Percentiles rank a stretch among this genome's conserved stretches.
These are phyloP conservation scores for Solanum medicagineum DNA, from an alignment of 257 asterid genomes.

Conservation along the genomic window DNA sequence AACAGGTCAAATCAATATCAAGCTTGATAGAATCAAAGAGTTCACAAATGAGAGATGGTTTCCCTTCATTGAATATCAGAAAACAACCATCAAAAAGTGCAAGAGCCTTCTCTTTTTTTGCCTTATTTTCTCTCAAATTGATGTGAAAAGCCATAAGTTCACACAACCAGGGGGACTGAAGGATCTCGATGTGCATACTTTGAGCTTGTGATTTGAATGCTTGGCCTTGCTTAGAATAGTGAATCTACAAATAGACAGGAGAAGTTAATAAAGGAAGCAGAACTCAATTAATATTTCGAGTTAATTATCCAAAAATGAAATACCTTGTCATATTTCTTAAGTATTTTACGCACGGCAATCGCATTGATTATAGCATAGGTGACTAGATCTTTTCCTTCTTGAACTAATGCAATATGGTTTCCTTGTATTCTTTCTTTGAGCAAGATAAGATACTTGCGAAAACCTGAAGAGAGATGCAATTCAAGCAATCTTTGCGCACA, in stretches of 20 bases:
- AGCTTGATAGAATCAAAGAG: slow-evolving; percentile 68
- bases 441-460: slow-evolving; percentile 53
- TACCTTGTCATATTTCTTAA: slow-evolving; percentile 92
- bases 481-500: slow-evolving; percentile 64
- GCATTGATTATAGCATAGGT: slow-evolving; percentile 78
- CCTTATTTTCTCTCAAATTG: slow-evolving; percentile 36
- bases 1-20: slow-evolving; percentile 80
- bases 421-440: slow-evolving; percentile 44
- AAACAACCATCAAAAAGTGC: slow-evolving; percentile 57
- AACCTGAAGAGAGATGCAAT: slow-evolving; percentile 65
- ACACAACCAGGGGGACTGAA: slow-evolving; percentile 94
- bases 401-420: slow-evolving; percentile 40
- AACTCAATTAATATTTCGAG: background rate
- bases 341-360: slow-evolving; percentile 82
- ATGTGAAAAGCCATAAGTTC: slow-evolving; percentile 90
- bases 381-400: slow-evolving; percentile 77
- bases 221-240: slow-evolving; percentile 91
- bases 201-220: slow-evolving; percentile 84
- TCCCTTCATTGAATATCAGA: slow-evolving; percentile 38
- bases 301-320: background rate
- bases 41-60: slow-evolving; percentile 63
- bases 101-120: slow-evolving; percentile 16
- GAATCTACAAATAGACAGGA: slow-evolving; percentile 31
- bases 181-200: slow-evolving; percentile 74
- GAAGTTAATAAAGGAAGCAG: background rate